Evolutionary conservation across 805 yeast genomes (phyloP), one percentile per base, ranked within the genome.

Genomic region (Kuraishia capsulata): DNA sequence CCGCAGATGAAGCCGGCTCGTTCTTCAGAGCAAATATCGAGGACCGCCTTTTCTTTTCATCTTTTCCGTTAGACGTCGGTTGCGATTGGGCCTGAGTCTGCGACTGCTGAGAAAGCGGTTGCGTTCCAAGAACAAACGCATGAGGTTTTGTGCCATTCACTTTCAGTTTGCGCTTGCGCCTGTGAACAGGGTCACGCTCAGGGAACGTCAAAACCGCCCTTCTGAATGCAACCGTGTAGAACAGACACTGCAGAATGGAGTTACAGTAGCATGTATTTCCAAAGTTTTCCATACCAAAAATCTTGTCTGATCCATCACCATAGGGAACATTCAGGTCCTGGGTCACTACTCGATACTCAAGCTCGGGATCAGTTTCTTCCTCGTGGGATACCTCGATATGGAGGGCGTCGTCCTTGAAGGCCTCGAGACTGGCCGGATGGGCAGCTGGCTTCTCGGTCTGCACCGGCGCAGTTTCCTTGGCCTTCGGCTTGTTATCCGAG

Each of bases 211-310:
- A 55, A 2, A 83, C 53, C 38, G 67, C 68, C 14, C 65, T 58
- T 34, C 97, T 71, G 51, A 92, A 87, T 21, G 70, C 71, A 20
- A 72, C 69, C 3, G 90, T 71, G 60, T 83, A 80, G 64, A 75
- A 90, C 8, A 90, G 69, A 47, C 95, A 86, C 56, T 92, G 98
- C 19, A 92, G 62, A 23, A 92, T 84, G 8, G 96, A 86, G 50
- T 92, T 92, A 59, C 95, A 85, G 62, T 90, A 90, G 62, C 97
- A 92, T 0, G 97, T 88, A 55, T 88, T 81, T 2, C 95, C 95
- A 50, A 82, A 83, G 53, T 84, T 84, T 53, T 84, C 92, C 72
- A 81, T 75, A 1, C 94, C 94, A 55, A 74, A 83, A 18, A 83
- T 70, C 54, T 81, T 83, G 43, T 72, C 65, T 5, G 78, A 63